phyloP scores from a whole-genome alignment of 306 rosid species.

The Lathyrus oleraceus region DNA sequence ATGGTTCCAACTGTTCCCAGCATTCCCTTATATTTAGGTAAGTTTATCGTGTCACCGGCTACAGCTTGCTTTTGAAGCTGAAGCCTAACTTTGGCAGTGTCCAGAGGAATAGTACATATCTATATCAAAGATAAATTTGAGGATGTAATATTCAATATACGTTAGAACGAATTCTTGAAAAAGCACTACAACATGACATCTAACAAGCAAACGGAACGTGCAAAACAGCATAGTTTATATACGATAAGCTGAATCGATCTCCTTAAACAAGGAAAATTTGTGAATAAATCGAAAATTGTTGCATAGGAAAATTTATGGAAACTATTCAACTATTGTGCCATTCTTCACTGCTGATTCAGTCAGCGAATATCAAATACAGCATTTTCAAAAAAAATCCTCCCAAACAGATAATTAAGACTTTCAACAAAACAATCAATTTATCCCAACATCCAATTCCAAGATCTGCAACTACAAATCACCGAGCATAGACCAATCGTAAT shows the following conservation, averaged over 20 bases:
- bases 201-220: slow-evolving; percentile 26
- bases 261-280: too few relatives aligned
- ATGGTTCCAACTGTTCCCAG: slow-evolving; percentile 90
- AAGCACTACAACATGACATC: slow-evolving; percentile 3
- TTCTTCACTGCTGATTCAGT: not conserved
- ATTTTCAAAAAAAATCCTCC: not conserved
- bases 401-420: not conserved
- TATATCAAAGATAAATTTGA: slow-evolving; percentile 41
- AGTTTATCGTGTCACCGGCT: slow-evolving; percentile 53
- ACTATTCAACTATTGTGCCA: too few relatives aligned
- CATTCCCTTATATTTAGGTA: slow-evolving; percentile 92
- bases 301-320: too few relatives aligned
- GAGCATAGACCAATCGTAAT: not conserved
- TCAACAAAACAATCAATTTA: slow-evolving; percentile 12
- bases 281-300: too few relatives aligned
- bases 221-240: slow-evolving; percentile 6
- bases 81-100: slow-evolving; percentile 98
- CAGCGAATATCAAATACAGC: slow-evolving; percentile 11
- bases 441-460: slow-evolving; percentile 12
- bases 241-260: too few relatives aligned
- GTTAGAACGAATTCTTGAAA: not conserved
- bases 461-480: not conserved
- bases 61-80: slow-evolving; percentile 85
- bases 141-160: slow-evolving; percentile 20
- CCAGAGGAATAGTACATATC: slow-evolving; percentile 89